Evolutionary conservation across 2,329 filamentous ascomycete species (phyloP), one percentile per base, ranked within the genome.

Genomic region (Nigrospora osmanthi): DNA sequence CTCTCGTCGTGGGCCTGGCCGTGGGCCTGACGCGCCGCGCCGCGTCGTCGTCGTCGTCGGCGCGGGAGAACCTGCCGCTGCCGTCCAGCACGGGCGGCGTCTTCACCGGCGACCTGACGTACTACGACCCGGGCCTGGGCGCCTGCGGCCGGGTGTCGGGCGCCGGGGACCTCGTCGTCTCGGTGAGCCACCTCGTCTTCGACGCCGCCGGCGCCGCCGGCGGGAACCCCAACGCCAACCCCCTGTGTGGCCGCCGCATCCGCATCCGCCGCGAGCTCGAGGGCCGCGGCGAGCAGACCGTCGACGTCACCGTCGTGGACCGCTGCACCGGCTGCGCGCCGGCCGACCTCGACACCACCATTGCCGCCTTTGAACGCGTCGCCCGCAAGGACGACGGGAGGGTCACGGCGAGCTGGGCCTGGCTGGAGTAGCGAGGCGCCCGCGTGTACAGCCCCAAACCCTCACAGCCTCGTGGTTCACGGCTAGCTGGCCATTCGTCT

Each of bases 31-130:
- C 54, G 9, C 50, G 46, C 23, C 53, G 44, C 53, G 44, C 33
- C 23, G 5, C 2, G 23, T 2, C 6, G n/a, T n/a, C n/a, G n/a
- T 6, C 23, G 6, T 34, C 28, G 17, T 16, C 28, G 9, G 12
- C 19, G 13, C 42, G 42, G 17, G n/a, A 28, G 43, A 23, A 39
- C 4, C 40, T 45, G 35, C 43, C 51, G 43, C 47, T 58, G 35
- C 52, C 54, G n/a, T 52, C 45, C 46, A 49, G 49, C 36, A 34
- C 34, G 7, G 45, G 16, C 12, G 45, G 34, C 32, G 40, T 50
- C n/a, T 79, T 77, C 54, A 72, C 66, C 4, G 84, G 83, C 43
- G 81, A 87, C 41, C 60, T 87, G 42, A 88, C 83, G 1, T 90
- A 81, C 66, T 90, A 85, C 60, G 66, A 69, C 15, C 77, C 83